phyloP scores from a whole-genome alignment of 495 filamentous ascomycete species.

The Bombardia bombarda region DNA sequence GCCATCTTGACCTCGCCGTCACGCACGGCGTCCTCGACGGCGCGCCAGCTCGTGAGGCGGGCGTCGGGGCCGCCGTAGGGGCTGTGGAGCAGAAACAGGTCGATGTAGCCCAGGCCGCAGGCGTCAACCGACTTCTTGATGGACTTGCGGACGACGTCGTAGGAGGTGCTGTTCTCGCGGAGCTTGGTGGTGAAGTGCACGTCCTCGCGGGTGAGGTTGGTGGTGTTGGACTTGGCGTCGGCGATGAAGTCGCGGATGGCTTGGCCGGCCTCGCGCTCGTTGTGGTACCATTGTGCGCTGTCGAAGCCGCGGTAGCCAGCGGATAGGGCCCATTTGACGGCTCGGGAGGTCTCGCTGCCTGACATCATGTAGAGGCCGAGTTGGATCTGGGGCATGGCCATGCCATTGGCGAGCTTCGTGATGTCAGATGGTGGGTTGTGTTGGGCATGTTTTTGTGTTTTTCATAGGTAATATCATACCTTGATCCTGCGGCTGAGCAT shows the following conservation, averaged over 20 bases:
- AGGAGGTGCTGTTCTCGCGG: conserved; percentile 43
- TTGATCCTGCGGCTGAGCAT: conserved; percentile 1
- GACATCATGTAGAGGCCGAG: conserved; percentile 58
- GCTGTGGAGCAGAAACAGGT: conserved; percentile 61
- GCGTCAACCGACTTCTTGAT: conserved; percentile 48
- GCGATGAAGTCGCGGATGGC: conserved; percentile 47
- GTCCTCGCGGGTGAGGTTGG: conserved; percentile 45
- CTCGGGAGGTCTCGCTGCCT: conserved; percentile 36
- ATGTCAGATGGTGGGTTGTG: not conserved
- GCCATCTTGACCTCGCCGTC: conserved; percentile 51
- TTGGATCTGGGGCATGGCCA: conserved; percentile 55
- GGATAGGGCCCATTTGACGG: conserved; percentile 44
- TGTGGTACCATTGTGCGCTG: conserved; percentile 56
- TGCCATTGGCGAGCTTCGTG: conserved; percentile 46
- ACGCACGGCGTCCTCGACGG: conserved; percentile 56
- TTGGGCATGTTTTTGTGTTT: not conserved
- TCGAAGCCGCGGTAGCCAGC: conserved; percentile 45
- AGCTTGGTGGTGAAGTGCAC: conserved; percentile 66
- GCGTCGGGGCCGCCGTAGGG: conserved; percentile 55
- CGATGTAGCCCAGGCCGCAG: conserved; percentile 56
- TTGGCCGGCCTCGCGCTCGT: conserved; percentile 51
- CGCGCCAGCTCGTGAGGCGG: conserved; percentile 54
- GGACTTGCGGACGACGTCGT: conserved; percentile 46
- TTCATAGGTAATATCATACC: not conserved
- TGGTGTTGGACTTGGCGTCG: conserved; percentile 24